Evolutionary conservation across 768 basidiomycete genomes (phyloP), one percentile per base, ranked within the genome.

Genomic region (Dioszegia aurantiaca): DNA sequence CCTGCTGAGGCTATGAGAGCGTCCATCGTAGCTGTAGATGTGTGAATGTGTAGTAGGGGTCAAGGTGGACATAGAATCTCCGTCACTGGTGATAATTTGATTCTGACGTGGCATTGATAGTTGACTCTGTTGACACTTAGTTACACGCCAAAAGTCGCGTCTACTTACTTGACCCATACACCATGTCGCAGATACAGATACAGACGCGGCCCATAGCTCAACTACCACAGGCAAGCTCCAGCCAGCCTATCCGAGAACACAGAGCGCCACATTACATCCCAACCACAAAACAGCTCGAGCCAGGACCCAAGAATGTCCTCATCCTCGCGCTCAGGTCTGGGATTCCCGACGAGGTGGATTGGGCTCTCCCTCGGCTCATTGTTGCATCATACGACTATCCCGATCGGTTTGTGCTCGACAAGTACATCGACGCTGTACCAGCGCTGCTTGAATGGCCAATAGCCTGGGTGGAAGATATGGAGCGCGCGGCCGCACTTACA

Each of bases 401-500:
- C 65, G 90, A 92, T 49, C 80, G 84, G 51, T 89, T 94, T 76
- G 72, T 83, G 56, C 81, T 97, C 57, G 81, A 80, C 37, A 79
- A 80, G 31, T 85, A 89, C 49, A 87, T 89, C 0, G 90, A 90
- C 9, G 80, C 93, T 40, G 83, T 88, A 24, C 87, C 90, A 65
- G 87, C 86, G 4, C 80, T 97, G 21, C 87, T 90, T 60, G 87
- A 87, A 70, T 90, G 87, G 87, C 90, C 92, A 2, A 85, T 88
- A 70, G 87, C 85, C 86, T 93, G 88, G 73, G 80, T 85, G 48
- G 80, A 73, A 2, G 83, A 85, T 62, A 54, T 75, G 36, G 61
- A 73, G 46, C 39, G 62, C 10, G 64, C 64, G 36, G 64, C 57
- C 9, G 61, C 60, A 4, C 33, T 58, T 16, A 21, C 48, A 4